phyloP scores from a whole-genome alignment of 768 basidiomycete species.

The Mycena kentingensis region DNA sequence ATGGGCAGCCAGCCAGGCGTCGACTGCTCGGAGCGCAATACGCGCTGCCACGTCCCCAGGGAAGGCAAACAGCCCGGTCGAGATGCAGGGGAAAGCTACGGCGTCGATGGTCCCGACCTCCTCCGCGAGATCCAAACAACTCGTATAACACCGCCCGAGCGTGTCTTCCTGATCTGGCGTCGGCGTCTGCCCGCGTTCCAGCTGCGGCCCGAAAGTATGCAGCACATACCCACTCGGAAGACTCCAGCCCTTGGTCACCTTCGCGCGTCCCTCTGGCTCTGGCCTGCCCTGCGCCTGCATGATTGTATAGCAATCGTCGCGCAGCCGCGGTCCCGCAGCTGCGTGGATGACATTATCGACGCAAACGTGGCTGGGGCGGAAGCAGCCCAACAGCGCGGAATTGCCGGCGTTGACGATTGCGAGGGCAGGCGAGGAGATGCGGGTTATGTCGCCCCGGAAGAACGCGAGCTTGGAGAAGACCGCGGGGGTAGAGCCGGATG shows the following conservation, averaged over 20 bases:
- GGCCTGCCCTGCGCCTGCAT: conserved; percentile 6
- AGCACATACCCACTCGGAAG: conserved; percentile 4
- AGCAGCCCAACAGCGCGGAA: conserved; percentile 4
- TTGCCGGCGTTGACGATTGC: conserved; percentile 4
- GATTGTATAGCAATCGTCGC: conserved; percentile 7
- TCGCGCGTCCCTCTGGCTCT: conserved; percentile 5
- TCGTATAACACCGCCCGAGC: conserved; percentile 3
- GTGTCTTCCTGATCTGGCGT: neutral
- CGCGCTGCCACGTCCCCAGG: conserved; percentile 3
- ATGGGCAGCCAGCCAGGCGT: conserved; percentile 3
- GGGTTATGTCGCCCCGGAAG: conserved; percentile 6
- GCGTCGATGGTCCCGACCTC: conserved; percentile 8
- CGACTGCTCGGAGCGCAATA: neutral
- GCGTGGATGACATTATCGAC: conserved; percentile 6
- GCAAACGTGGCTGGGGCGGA: conserved; percentile 1
- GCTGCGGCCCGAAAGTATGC: conserved; percentile 7
- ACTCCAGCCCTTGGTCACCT: conserved; percentile 8
- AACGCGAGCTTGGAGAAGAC: conserved; percentile 3
- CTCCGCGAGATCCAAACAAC: conserved; percentile 5
- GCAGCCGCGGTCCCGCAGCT: conserved; percentile 3
- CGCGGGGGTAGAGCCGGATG: neutral
- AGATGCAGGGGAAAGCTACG: conserved; percentile 10
- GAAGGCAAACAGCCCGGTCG: conserved; percentile 6
- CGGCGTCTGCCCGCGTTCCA: neutral
- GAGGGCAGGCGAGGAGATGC: conserved; percentile 3